Conservation (phyloP, 108 stramenopile genomes). For the Skeletonema marinoi region DNA sequence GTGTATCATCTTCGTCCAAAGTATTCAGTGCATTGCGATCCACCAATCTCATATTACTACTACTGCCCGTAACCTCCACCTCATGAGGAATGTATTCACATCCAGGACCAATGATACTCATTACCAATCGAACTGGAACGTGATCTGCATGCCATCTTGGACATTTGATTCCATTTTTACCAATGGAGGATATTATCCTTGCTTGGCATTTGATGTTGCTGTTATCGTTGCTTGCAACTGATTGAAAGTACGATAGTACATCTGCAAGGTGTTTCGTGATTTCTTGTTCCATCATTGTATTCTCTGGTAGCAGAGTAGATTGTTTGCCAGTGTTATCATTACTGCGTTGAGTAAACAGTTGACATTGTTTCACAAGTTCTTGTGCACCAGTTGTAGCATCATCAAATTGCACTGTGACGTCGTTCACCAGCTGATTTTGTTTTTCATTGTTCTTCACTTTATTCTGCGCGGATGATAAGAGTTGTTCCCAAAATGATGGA, state of each 20-base stretch:
- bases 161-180: conserved; percentile 60
- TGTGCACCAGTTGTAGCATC: conserved; percentile 13
- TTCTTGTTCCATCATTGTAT: conserved; percentile 17
- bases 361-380: conserved; percentile 19
- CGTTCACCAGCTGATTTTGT: conserved; percentile 9
- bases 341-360: background rate
- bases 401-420: conserved; percentile 22
- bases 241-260: conserved; percentile 43
- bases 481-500: conserved; percentile 12
- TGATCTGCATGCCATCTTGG: conserved; percentile 77
- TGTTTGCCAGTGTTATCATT: background rate
- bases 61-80: conserved; percentile 10
- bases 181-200: conserved; percentile 59
- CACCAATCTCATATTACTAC: conserved; percentile 17
- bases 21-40: conserved; percentile 42
- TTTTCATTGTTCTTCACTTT: background rate
- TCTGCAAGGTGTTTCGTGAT: conserved; percentile 24
- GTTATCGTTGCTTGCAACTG: background rate
- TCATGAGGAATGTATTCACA: conserved; percentile 48
- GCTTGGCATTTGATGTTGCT: conserved; percentile 29
- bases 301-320: conserved; percentile 16
- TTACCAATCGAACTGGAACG: conserved; percentile 67
- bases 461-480: background rate
- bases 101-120: conserved; percentile 67
- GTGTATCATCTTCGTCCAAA: conserved; percentile 43